These are phyloP conservation scores for Trichophyton mentagrophytes DNA, from an alignment of 2,329 filamentous ascomycete species.

Conservation along the genomic window DNA sequence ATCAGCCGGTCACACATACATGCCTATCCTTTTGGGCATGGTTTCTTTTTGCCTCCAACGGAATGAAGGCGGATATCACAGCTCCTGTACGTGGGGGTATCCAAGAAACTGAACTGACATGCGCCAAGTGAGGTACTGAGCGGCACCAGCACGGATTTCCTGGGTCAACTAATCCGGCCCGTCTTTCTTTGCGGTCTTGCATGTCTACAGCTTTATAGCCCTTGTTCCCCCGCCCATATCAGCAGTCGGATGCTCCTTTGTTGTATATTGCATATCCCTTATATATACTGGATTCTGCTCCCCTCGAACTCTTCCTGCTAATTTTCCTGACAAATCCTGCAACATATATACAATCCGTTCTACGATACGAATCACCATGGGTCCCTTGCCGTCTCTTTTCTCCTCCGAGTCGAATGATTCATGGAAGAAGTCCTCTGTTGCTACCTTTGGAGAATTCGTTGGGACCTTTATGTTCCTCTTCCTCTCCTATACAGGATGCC, in stretches of 20 bases:
- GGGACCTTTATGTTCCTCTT: conserved; percentile 42
- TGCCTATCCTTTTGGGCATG: neutral
- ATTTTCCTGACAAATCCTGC: neutral
- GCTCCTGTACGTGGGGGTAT: neutral
- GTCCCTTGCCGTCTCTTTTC: neutral
- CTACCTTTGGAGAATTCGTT: conserved; percentile 38
- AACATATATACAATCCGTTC: neutral
- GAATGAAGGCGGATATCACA: neutral
- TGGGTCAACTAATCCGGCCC: neutral
- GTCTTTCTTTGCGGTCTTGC: neutral
- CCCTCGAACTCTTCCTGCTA: no score
- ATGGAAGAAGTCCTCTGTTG: conserved; percentile 23
- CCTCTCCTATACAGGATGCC: conserved; percentile 36
- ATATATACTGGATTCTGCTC: no score
- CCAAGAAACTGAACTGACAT: neutral
- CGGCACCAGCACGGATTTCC: neutral
- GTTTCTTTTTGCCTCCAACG: neutral
- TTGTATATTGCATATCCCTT: neutral
- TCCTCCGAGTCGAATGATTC: conserved; percentile 1
- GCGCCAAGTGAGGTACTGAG: neutral
- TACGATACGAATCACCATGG: neutral
- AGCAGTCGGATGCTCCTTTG: neutral
- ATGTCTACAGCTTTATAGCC: neutral
- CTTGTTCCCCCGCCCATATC: neutral
- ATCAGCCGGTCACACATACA: neutral